These are phyloP conservation scores for Pseudopediastrum boryanum DNA, from an alignment of 139 green algal genomes.

Conservation along the genomic window DNA sequence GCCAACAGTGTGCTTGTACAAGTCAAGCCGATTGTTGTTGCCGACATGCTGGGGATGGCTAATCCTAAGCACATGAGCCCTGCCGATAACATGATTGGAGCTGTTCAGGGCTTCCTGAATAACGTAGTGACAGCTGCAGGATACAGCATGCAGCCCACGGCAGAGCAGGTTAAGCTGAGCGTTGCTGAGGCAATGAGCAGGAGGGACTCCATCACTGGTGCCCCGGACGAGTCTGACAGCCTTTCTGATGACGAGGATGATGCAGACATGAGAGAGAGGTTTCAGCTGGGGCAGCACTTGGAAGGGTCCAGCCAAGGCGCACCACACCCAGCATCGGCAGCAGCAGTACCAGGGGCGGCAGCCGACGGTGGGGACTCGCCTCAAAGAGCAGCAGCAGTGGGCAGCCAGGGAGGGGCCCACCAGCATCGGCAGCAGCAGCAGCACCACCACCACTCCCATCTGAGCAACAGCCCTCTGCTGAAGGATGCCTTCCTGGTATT, in stretches of 20 bases:
- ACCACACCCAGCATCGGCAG: too few relatives aligned
- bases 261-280: slow-evolving; percentile 1
- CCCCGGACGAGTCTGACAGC: slow-evolving; percentile 8
- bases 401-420: neutral
- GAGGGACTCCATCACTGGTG: neutral
- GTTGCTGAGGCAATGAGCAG: slow-evolving; percentile 33
- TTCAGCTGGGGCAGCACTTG: slow-evolving; percentile 17
- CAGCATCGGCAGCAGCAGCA: neutral
- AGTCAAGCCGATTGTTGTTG: slow-evolving; percentile 70
- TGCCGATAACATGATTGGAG: slow-evolving; percentile 26
- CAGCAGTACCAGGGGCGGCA: neutral
- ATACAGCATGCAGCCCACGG: slow-evolving; percentile 17
- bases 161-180: slow-evolving; percentile 40
- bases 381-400: slow-evolving; percentile 8
- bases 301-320: too few relatives aligned
- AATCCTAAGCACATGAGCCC: neutral
- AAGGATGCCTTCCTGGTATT: slow-evolving; percentile 98
- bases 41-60: slow-evolving; percentile 73
- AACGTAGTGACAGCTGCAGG: slow-evolving; percentile 72
- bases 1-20: slow-evolving; percentile 51
- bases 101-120: slow-evolving; percentile 87
- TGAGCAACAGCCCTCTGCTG: slow-evolving; percentile 55
- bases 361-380: neutral
- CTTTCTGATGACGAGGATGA: slow-evolving; percentile 28
- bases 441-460: neutral